Percentiles rank a stretch among this genome's conserved stretches.
Evolutionary conservation across 1,139 yeast genomes (phyloP).

Genomic region (Lodderomyces beijingensis): DNA sequence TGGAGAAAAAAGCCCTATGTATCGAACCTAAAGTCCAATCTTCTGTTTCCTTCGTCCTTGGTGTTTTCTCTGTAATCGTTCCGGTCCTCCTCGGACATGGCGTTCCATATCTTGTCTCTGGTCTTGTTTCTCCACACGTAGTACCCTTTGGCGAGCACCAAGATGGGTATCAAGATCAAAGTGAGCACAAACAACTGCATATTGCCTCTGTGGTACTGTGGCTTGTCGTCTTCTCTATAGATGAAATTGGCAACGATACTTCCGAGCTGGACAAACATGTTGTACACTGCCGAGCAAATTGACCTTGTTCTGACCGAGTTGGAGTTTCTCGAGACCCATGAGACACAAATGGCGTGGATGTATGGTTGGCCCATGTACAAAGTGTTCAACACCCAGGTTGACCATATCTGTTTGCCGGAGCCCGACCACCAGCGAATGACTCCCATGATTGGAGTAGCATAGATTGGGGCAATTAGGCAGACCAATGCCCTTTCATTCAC

Average conservation of each 20-base stretch:
- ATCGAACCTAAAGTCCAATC: constrained; percentile 48
- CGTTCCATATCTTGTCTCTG: constrained; percentile 44
- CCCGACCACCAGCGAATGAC: constrained; percentile 51
- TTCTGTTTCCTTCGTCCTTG: constrained; percentile 48
- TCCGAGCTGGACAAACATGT: constrained; percentile 58
- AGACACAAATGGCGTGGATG: constrained; percentile 49
- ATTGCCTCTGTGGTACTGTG: constrained; percentile 56
- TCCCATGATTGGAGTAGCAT: constrained; percentile 34
- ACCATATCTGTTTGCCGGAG: constrained; percentile 44
- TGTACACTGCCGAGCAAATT: constrained; percentile 52
- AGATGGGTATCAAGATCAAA: constrained; percentile 15
- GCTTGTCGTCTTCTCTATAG: constrained; percentile 54
- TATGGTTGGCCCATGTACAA: constrained; percentile 48
- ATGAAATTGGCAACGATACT: constrained; percentile 49
- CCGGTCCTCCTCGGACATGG: constrained; percentile 44
- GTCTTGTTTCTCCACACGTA: constrained; percentile 44
- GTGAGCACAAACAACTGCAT: constrained; percentile 17
- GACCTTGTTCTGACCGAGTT: constrained; percentile 58
- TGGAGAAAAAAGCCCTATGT: not conserved
- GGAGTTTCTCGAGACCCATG: constrained; percentile 60
- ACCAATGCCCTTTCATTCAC: constrained; percentile 32
- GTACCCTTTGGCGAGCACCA: constrained; percentile 27
- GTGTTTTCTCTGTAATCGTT: constrained; percentile 39
- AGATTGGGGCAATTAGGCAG: constrained; percentile 33
- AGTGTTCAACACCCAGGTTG: constrained; percentile 47